Evolutionary conservation across 495 filamentous ascomycete genomes (phyloP), one percentile per base, ranked within the genome.

Genomic region (Chaetomidium leptoderma): DNA sequence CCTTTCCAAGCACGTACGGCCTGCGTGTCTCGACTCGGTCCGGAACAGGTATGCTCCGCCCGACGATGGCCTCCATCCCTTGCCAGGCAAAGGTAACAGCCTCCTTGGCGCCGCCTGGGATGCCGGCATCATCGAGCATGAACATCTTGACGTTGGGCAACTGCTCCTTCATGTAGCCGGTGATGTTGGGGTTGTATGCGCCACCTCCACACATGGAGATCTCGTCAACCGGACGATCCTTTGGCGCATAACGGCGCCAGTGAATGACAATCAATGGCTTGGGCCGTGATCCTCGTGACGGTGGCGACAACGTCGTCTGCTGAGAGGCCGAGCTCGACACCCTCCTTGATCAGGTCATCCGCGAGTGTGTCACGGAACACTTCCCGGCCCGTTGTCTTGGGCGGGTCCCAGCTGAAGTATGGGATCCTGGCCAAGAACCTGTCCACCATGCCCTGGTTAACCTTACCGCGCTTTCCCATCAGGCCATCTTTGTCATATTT

Each of bases 171-270:
- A 84, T 76, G 57, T 75, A 79, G 5, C 67, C 67, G 9, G 72
- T 70, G 60, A 82, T 83, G 53, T 82, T 83, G 2, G 79, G 81
- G 63, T 83, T 82, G 46, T 74, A 74, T 0, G 79, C 80, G 17
- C 81, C 81, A 16, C 80, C 81, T 16, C 80, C 81, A 66, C 79
- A 82, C 76, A 84, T 81, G 69, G 78, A 84, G 40, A 83, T 76
- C 67, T 84, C 81, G 57, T 78, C 72, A n/a, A 80, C 65, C 26
- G 70, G 69, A 9, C 67, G 66, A 37, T 73, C 65, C 26, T 56
- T 66, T 6, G 78, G 79, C 16, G 75, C 74, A 60, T 77, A 83
- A 29, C 76, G 74, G 13, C 69, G 67, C 70, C 83, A 83, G 48
- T 81, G 78, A 13, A 81, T 73, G 40, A 82, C 76, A 37, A 83